Percentiles rank a stretch among this genome's conserved stretches.
Evolutionary conservation across 257 asterid species (phyloP).

Genomic region (Dorcoceras hygrometricum): DNA sequence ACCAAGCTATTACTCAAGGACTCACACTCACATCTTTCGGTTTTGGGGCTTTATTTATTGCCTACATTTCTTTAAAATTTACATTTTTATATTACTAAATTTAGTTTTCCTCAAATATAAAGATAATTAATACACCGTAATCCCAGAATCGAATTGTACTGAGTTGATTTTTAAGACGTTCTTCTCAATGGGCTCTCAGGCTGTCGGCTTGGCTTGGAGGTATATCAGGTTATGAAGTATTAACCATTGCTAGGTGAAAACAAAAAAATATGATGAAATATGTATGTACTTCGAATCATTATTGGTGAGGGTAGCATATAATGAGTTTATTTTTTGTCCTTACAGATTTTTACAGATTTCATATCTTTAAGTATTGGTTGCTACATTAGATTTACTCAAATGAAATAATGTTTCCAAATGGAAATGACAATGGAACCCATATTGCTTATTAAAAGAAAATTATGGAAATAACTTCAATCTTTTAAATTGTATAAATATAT

Average conservation of each 20-base stretch:
- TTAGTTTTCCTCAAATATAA: conserved; percentile 12
- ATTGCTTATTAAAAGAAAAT: too few relatives aligned
- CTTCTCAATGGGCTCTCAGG: conserved; percentile 15
- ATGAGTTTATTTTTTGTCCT: too few relatives aligned
- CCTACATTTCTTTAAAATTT: conserved; percentile 2
- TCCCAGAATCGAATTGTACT: not conserved
- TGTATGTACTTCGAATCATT: too few relatives aligned
- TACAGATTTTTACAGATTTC: too few relatives aligned
- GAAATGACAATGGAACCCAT: too few relatives aligned
- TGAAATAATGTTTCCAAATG: too few relatives aligned
- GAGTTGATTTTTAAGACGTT: not conserved
- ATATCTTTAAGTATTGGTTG: too few relatives aligned
- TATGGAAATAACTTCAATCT: too few relatives aligned
- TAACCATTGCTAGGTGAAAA: conserved; percentile 28
- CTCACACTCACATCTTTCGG: conserved; percentile 23
- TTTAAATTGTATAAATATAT: too few relatives aligned
- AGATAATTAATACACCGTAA: conserved; percentile 18
- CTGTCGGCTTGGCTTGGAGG: conserved; percentile 36
- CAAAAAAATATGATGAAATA: conserved; percentile 17
- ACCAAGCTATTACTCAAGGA: conserved; percentile 3
- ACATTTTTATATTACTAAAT: conserved; percentile 10
- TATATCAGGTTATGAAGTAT: conserved; percentile 21
- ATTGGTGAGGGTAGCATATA: too few relatives aligned
- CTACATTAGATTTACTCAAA: too few relatives aligned
- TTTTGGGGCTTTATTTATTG: conserved; percentile 27